Base-by-base conservation (phyloP, 2,329 filamentous ascomycete genomes). In the Paecilomyces variotii region DNA sequence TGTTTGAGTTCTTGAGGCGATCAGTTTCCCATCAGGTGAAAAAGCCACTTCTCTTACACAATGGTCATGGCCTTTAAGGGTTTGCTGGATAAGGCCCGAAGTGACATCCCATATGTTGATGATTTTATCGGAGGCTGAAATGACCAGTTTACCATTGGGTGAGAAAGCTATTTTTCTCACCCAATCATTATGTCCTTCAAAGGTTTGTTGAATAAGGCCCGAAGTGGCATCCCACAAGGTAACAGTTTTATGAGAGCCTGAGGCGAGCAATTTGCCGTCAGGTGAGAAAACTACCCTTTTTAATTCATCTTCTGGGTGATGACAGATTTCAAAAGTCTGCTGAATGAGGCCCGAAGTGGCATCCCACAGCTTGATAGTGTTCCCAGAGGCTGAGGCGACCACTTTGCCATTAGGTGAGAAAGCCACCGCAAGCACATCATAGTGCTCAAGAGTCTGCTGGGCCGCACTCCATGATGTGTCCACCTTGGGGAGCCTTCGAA, bases 281-380 rank as follows among this genome's bases (percentile, higher is more conserved):
- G 30, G 30, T 2, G 30, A 32, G 30, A 32, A 32, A 32, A 19
- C 19, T 19, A 19, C 19, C 19, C 19, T 19, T 19, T 19, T 19
- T 19, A 19, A 19, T 19, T 19, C 19, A 19, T 19, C 19, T 19
- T 4, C 2, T 32, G 10, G 30, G 10, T 10, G 7, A 9, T 32
- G 2, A 32, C 7, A 10, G 10, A 32, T 32, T 32, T 6, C 30
- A 32, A 32, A 9, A 10, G 30, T 9, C 39, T 25, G 45, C 14
- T 50, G n/a, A n/a, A 19, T 10, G 4, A n/a, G 45, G 2, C 45
- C 45, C 14, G 45, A 19, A 2, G 45, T 45, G 56, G 34, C 57
- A 60, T 68, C 62, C 69, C 68, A 72, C 5, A 72, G 50, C 35
- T 56, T 58, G n/a, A 70, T 56, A 1, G 65, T 69, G 0, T 54